Percentiles rank a stretch among this genome's conserved stretches.
Evolutionary conservation across 306 rosid genomes (phyloP).

Genomic region (Cyclanthera cordifolia): DNA sequence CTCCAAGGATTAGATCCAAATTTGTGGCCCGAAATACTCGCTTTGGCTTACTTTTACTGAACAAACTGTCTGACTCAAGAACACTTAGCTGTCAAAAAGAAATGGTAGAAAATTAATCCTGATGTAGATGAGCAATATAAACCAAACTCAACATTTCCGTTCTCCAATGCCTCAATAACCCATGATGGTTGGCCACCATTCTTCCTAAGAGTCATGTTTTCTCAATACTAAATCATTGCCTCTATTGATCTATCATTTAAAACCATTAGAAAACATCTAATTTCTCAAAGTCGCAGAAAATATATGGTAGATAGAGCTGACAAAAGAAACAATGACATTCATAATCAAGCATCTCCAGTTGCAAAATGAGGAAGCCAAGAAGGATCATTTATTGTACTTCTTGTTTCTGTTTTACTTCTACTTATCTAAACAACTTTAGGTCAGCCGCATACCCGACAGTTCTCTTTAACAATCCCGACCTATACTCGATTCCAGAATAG

Average conservation of each 20-base stretch:
- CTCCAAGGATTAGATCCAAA: no score
- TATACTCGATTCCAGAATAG: not conserved
- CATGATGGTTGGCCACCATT: no score
- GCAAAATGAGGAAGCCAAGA: no score
- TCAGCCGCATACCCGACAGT: not conserved
- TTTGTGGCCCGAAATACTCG: no score
- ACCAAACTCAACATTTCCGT: no score
- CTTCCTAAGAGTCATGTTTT: not conserved
- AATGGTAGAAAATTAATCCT: no score
- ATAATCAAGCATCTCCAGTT: not conserved
- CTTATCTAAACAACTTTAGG: not conserved
- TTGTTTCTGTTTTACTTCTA: not conserved
- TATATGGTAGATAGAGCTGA: not conserved
- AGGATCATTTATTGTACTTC: not conserved
- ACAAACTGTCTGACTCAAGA: no score
- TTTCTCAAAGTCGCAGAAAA: not conserved
- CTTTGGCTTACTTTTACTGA: no score
- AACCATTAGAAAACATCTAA: not conserved
- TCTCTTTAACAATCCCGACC: not conserved
- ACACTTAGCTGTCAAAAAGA: no score
- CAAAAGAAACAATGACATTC: not conserved
- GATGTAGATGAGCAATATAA: no score
- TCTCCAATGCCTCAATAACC: no score
- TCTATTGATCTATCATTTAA: not conserved
- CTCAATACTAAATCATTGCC: not conserved